These are phyloP conservation scores for Xylariaceae sp. DNA, from an alignment of 2,329 filamentous ascomycete species.

Conservation along the genomic window DNA sequence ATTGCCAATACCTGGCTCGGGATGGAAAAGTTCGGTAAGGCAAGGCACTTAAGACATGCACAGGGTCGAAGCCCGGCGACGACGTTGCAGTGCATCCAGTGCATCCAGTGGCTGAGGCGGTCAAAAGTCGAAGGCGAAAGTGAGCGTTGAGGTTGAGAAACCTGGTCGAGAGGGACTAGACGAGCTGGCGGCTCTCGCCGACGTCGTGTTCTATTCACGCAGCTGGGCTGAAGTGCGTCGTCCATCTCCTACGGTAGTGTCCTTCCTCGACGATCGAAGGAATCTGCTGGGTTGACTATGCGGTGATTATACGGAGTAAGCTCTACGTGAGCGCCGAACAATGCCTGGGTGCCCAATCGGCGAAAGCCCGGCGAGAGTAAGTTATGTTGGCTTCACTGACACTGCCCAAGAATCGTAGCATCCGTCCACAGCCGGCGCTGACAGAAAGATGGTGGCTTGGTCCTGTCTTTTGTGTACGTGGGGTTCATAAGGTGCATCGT, in stretches of 20 bases:
- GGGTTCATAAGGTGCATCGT: slow-evolving; percentile 53
- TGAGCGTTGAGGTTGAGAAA: slow-evolving; percentile 78
- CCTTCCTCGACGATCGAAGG: not conserved
- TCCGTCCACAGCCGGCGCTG: slow-evolving; percentile 32
- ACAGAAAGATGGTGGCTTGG: slow-evolving; percentile 40
- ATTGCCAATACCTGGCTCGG: slow-evolving; percentile 31
- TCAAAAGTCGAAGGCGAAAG: slow-evolving; percentile 49
- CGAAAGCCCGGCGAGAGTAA: slow-evolving; percentile 42
- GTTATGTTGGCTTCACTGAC: slow-evolving; percentile 33
- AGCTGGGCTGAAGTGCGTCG: slow-evolving; percentile 70
- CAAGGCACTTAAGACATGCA: slow-evolving; percentile 28
- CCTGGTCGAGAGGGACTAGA: slow-evolving; percentile 65
- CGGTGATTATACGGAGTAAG: slow-evolving; percentile 34
- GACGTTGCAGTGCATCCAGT: slow-evolving; percentile 64
- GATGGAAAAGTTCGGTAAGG: slow-evolving; percentile 17
- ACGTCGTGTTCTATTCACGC: slow-evolving; percentile 76
- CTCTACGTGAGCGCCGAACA: slow-evolving; percentile 39
- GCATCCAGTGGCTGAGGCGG: slow-evolving; percentile 61
- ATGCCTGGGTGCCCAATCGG: slow-evolving; percentile 41
- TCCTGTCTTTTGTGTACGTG: slow-evolving; percentile 51
- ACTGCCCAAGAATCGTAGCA: slow-evolving; percentile 30
- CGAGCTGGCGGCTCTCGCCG: slow-evolving; percentile 65
- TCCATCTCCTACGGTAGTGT: not conserved
- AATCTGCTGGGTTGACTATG: slow-evolving; percentile 22
- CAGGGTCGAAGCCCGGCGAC: slow-evolving; percentile 70